These are phyloP conservation scores for Globisporangium yorkense DNA, from an alignment of 352 stramenopile species.

Conservation along the genomic window DNA sequence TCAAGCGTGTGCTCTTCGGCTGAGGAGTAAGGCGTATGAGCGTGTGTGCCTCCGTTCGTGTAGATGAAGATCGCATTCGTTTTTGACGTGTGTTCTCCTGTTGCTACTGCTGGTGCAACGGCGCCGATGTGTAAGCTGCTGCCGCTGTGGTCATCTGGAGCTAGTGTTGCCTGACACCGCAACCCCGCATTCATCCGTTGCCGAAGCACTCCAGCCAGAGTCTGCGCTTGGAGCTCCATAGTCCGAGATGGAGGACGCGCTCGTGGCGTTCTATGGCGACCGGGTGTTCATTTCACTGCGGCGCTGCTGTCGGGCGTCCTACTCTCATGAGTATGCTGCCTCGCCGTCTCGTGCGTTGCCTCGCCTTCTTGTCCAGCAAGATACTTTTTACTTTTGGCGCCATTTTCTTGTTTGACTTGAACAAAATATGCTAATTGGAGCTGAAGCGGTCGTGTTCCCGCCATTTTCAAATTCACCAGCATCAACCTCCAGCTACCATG, in stretches of 20 bases:
- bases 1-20: conserved; percentile 60
- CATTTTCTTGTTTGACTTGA: no score
- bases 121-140: no score
- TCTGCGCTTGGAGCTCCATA: not conserved
- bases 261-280: not conserved
- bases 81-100: not conserved
- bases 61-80: not conserved
- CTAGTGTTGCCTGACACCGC: no score
- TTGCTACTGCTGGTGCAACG: no score
- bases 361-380: no score
- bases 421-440: no score
- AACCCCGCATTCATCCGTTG: no score
- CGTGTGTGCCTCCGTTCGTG: not conserved
- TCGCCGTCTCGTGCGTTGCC: not conserved
- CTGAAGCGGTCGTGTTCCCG: no score
- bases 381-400: no score
- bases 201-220: no score
- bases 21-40: conserved; percentile 7
- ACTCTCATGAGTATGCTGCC: not conserved
- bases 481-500: conserved; percentile 1
- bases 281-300: not conserved
- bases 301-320: not conserved
- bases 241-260: not conserved
- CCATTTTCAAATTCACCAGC: not conserved
- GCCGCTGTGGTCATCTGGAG: no score